Evolutionary conservation across 2,329 filamentous ascomycete species (phyloP), one percentile per base, ranked within the genome.

Genomic region (Colletotrichum sp.): DNA sequence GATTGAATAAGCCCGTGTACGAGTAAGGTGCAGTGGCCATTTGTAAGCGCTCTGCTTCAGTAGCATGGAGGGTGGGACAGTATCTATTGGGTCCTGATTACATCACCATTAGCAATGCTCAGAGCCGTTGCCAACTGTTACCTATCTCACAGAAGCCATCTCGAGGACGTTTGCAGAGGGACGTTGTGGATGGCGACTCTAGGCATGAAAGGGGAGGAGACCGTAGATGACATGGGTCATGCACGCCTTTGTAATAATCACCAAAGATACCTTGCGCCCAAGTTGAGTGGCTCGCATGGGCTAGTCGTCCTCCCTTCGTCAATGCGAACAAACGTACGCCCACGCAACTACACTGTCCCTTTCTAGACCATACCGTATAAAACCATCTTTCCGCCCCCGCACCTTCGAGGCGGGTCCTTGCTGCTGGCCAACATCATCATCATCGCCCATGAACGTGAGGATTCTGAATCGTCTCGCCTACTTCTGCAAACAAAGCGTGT

Each of bases 91-190:
- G 6, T 36, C 52, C 19, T 9, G 65, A 79, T 83, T 84, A 84
- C 82, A 82, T 84, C 82, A 84, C 81, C 65, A 82, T 84, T 81
- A 78, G 80, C 80, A 84, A 84, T 82, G 72, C 72, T 75, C 71
- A 39, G 65, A 72, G 69, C 69, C 39, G 15, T 29, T 61, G 12
- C 6, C 25, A 61, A 25, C 27, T 39, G 36, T 39, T 61, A 19
- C 16, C 8, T 16, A 7, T 8, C 59, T 27, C 39, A 32, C 30
- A 64, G 16, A 16, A 34, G 49, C 19, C 7, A 44, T 52, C 12
- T 74, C 29, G 25, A 49, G 27, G 39, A 29, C 32, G 13, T 34
- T 25, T 12, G n/a, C 12, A 59, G 55, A 59, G 55, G 15, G 55
- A 44, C 39, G 39, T 44, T 19, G 39, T 11, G 39, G 19, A 52